Percentiles rank a stretch among this genome's conserved stretches.
Evolutionary conservation across 345 rosid species (phyloP).

Genomic region (Theobroma cacao): DNA sequence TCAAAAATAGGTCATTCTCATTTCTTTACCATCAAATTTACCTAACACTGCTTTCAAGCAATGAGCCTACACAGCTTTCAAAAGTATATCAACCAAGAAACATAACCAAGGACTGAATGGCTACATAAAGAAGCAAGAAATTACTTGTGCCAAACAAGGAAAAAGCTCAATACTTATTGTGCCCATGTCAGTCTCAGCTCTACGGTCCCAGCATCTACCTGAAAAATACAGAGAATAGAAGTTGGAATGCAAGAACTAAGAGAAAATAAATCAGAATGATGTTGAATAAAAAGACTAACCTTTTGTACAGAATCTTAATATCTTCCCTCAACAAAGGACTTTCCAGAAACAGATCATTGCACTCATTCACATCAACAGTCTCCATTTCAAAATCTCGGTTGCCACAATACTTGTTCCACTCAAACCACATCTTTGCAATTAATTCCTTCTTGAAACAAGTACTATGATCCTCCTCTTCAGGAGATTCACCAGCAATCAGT

Average conservation of each 20-base stretch:
- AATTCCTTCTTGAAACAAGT: slow-evolving; percentile 73
- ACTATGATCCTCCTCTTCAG: slow-evolving; percentile 64
- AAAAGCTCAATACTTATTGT: background rate
- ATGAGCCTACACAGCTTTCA: background rate
- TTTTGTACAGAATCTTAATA: slow-evolving; percentile 58
- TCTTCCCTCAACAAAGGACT: slow-evolving; percentile 57
- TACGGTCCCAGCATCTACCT: slow-evolving; percentile 22
- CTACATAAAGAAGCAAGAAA: background rate
- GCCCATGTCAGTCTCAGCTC: background rate
- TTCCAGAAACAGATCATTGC: slow-evolving; percentile 64
- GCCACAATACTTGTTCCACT: slow-evolving; percentile 73
- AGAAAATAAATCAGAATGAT: background rate
- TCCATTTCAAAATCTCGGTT: slow-evolving; percentile 48
- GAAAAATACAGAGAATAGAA: slow-evolving; percentile 22
- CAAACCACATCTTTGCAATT: slow-evolving; percentile 91
- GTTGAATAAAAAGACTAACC: slow-evolving; percentile 38
- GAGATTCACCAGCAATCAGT: slow-evolving; percentile 73
- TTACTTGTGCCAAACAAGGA: background rate
- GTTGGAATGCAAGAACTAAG: background rate
- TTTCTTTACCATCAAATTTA: background rate
- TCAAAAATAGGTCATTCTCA: background rate
- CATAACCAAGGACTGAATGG: background rate
- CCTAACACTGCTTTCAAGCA: background rate
- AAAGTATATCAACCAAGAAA: background rate
- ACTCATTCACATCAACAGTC: slow-evolving; percentile 45